Base-by-base conservation (phyloP, 768 basidiomycete species). In the Leucocoprinus leucothites region DNA sequence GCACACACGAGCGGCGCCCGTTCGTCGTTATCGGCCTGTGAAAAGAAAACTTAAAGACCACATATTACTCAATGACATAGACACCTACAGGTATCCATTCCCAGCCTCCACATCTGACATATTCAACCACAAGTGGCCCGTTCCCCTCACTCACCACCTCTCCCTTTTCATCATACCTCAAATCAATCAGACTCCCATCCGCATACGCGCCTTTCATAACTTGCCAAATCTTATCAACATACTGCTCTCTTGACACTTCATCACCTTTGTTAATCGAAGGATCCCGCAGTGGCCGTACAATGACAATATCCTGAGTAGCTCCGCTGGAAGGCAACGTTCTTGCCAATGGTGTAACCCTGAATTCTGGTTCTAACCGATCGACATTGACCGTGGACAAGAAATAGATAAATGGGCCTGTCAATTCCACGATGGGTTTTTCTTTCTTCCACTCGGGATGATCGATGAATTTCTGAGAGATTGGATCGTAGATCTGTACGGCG, bases 321-420 rank as follows among this genome's bases (percentile, higher is more conserved):
- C 69, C 71, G 0, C 65, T 58, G 1, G 82, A 71, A 2, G 83
- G 78, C 24, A 76, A 69, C 2, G 68, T 66, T 35, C 74, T 74
- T 6, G 77, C 68, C 48, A 84, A 76, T 14, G 95, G 92, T 14
- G 83, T 75, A 56, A 97, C 89, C 56, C 82, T 77, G 67, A 98
- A 96, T 11, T 74, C 66, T 3, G 89, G 82, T 68, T 98, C 96
- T 60, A 98, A 74, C 11, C 96, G 80, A 69, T 93, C 90, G 41
- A 89, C 89, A 58, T 93, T 90, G 51, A 88, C 77, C 0, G 89
- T 87, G 8, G 88, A 82, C 22, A 94, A 69, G 66, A 97, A 90
- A 70, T 98, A 98, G 24, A 79, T 75, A 64, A 95, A 97, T 3
- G 93, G 93, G 1, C 93, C 95, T 2, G 75, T 62, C 9, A 93